Evolutionary conservation across 441 rosid genomes (phyloP).

Genomic region (Gossypium aridum): DNA sequence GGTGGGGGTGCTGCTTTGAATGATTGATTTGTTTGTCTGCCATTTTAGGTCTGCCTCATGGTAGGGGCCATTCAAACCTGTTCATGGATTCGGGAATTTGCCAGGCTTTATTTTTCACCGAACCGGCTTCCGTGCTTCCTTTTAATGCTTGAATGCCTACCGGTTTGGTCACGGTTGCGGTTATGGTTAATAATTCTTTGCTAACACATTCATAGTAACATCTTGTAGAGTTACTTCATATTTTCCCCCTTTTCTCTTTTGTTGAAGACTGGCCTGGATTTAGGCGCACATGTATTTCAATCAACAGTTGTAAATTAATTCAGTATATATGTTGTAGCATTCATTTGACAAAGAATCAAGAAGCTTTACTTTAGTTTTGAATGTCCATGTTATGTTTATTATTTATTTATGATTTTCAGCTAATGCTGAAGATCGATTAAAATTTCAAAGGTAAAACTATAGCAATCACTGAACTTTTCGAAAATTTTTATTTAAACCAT

Average conservation of each 20-base stretch:
- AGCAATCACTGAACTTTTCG: too few species aligned
- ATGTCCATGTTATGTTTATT: neutral
- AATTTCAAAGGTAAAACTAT: neutral
- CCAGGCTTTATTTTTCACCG: neutral
- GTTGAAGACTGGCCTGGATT: neutral
- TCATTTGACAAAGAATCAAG: neutral
- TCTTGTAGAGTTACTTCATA: neutral
- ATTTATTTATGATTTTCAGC: neutral
- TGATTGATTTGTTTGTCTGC: conserved; percentile 54
- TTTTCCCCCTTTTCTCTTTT: neutral
- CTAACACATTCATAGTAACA: conserved; percentile 20
- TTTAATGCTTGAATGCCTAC: neutral
- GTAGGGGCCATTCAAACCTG: conserved; percentile 33
- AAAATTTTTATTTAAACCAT: too few species aligned
- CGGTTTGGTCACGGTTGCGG: neutral
- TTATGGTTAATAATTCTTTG: conserved; percentile 6
- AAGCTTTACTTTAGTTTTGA: neutral
- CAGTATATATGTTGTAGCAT: neutral
- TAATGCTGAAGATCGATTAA: neutral
- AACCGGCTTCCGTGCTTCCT: neutral
- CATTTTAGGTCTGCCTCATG: conserved; percentile 26
- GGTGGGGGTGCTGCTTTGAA: conserved; percentile 44
- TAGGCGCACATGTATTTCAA: neutral
- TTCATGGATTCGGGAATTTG: conserved; percentile 11
- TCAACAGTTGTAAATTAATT: conserved; percentile 16